These are phyloP conservation scores for Populus nigra DNA, from an alignment of 345 rosid genomes.

Conservation along the genomic window DNA sequence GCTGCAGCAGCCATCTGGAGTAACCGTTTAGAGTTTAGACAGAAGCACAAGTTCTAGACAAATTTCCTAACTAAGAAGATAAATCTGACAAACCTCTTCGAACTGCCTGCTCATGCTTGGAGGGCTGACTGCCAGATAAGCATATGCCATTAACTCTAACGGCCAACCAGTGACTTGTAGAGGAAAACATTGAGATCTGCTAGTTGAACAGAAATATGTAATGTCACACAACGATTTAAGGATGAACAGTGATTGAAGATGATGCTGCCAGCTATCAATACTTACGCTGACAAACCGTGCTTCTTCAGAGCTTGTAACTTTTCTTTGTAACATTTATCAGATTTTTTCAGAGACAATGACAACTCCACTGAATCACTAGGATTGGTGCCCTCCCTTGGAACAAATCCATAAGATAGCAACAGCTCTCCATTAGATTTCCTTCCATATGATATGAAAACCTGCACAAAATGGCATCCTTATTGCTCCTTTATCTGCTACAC, in stretches of 20 bases:
- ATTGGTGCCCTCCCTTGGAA: slow-evolving; percentile 88
- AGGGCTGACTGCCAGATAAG: slow-evolving; percentile 83
- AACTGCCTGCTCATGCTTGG: slow-evolving; percentile 71
- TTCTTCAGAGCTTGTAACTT: slow-evolving; percentile 74
- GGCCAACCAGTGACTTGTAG: slow-evolving; percentile 91
- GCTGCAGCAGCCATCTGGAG: slow-evolving; percentile 92
- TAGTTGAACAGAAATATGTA: slow-evolving; percentile 5
- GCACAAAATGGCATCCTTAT: slow-evolving; percentile 28
- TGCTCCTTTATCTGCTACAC: too few relatives aligned
- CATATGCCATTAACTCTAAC: slow-evolving; percentile 80
- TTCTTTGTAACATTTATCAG: slow-evolving; percentile 71
- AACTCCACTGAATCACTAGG: slow-evolving; percentile 88
- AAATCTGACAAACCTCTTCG: slow-evolving; percentile 60
- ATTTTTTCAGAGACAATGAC: slow-evolving; percentile 63
- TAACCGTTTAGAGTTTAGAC: background rate
- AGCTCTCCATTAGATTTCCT: slow-evolving; percentile 92
- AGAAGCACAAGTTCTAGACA: background rate
- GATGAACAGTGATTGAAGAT: background rate
- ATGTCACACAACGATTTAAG: too few relatives aligned
- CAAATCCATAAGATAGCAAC: slow-evolving; percentile 86
- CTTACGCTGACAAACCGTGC: slow-evolving; percentile 76
- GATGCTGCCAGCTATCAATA: slow-evolving; percentile 14
- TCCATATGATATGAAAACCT: slow-evolving; percentile 98
- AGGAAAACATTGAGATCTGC: slow-evolving; percentile 83
- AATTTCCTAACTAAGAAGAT: slow-evolving; percentile 1